These are phyloP conservation scores for Neophaeococcomyces mojaviensis DNA, from an alignment of 2,329 filamentous ascomycete species.

Conservation along the genomic window DNA sequence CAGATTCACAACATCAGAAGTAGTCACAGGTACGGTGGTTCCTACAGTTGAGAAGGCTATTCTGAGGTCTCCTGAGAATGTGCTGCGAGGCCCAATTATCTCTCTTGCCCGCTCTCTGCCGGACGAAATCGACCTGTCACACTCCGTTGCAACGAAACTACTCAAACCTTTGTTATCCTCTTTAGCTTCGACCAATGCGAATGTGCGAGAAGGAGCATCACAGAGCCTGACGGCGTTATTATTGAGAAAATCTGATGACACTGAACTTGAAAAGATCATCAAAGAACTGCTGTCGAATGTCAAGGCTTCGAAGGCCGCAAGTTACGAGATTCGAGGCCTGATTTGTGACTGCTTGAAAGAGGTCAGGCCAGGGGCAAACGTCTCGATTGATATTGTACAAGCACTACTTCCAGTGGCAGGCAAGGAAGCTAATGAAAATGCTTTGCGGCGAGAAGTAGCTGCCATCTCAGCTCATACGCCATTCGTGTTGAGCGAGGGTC, in stretches of 20 bases:
- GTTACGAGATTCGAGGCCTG: slow-evolving; percentile 73
- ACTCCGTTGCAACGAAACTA: slow-evolving; percentile 61
- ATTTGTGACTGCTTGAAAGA: slow-evolving; percentile 72
- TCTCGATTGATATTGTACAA: slow-evolving; percentile 59
- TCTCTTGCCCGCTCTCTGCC: slow-evolving; percentile 66
- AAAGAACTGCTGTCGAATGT: slow-evolving; percentile 73
- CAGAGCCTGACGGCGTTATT: slow-evolving; percentile 67
- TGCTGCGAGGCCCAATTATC: slow-evolving; percentile 70
- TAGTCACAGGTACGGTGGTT: slow-evolving; percentile 67
- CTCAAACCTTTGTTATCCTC: slow-evolving; percentile 84
- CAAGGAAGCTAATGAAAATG: slow-evolving; percentile 85
- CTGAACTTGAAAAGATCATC: slow-evolving; percentile 57
- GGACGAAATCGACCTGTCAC: slow-evolving; percentile 65
- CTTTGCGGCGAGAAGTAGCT: slow-evolving; percentile 66
- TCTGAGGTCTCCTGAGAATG: slow-evolving; percentile 80
- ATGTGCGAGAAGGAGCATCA: slow-evolving; percentile 68
- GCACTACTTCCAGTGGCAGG: slow-evolving; percentile 61
- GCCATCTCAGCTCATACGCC: slow-evolving; percentile 60
- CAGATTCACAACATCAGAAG: slow-evolving; percentile 61
- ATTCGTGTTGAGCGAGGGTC: slow-evolving; percentile 54
- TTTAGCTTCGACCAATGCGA: slow-evolving; percentile 78
- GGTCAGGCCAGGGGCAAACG: slow-evolving; percentile 52
- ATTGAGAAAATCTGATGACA: slow-evolving; percentile 46
- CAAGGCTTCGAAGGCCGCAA: slow-evolving; percentile 74
- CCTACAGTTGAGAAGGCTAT: slow-evolving; percentile 83